Conservation (phyloP, 306 rosid species). For the Castanea crenata region DNA sequence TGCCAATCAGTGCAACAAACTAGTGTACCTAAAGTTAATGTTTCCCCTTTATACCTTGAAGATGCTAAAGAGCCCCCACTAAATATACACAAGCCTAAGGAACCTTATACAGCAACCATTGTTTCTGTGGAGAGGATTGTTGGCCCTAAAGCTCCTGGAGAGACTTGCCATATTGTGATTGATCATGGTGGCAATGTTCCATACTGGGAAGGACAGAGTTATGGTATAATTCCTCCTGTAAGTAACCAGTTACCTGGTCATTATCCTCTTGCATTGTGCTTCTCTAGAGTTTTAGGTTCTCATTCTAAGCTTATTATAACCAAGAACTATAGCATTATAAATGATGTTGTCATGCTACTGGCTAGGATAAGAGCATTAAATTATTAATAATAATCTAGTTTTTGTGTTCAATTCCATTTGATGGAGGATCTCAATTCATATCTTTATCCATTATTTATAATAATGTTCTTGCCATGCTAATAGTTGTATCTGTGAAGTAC, state of each 20-base stretch:
- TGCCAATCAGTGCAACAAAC: conserved; percentile 95
- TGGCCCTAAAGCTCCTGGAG: conserved; percentile 96
- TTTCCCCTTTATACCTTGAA: conserved; percentile 71
- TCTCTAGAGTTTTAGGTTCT: conserved; percentile 1
- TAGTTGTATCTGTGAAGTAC: neutral
- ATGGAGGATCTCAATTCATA: neutral
- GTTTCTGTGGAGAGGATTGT: conserved; percentile 93
- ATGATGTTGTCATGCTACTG: neutral
- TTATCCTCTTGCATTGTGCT: neutral
- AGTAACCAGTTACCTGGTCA: conserved; percentile 25
- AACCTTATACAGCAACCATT: conserved; percentile 88
- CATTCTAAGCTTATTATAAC: neutral
- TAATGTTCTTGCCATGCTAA: neutral
- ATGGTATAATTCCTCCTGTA: conserved; percentile 95
- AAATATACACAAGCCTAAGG: conserved; percentile 73
- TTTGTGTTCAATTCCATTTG: neutral
- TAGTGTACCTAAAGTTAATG: conserved; percentile 60
- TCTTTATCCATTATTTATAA: neutral
- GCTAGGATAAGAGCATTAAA: neutral
- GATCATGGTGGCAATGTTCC: conserved; percentile 96
- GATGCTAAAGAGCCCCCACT: conserved; percentile 80
- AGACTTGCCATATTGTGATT: conserved; percentile 93
- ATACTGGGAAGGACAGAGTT: conserved; percentile 99
- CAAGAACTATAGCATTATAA: neutral
- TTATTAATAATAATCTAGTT: neutral